phyloP scores from a whole-genome alignment of 2,329 filamentous ascomycete genomes.

The Diaporthe velutina region DNA sequence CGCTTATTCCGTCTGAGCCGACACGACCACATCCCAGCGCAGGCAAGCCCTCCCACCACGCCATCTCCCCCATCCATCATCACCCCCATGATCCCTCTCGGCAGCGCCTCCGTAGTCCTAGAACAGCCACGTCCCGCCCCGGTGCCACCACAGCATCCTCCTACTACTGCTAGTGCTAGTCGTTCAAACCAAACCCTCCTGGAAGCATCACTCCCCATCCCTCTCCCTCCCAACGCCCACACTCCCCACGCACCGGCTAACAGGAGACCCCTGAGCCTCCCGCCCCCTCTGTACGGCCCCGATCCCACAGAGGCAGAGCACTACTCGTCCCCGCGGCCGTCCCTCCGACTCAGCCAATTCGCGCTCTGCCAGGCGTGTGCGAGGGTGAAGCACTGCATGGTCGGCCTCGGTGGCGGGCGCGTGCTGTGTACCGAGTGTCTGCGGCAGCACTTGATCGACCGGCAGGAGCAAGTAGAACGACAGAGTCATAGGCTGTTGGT shows the following conservation, averaged over 20 bases:
- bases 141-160: neutral
- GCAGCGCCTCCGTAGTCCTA: neutral
- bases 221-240: neutral
- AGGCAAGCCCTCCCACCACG: neutral
- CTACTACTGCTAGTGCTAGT: neutral
- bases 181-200: neutral
- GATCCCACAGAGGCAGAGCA: neutral
- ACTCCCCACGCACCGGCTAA: neutral
- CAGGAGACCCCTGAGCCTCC: neutral
- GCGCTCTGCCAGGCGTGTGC: neutral
- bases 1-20: neutral
- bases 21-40: too few species aligned
- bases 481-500: neutral
- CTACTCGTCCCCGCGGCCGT: neutral
- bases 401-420: neutral
- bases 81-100: neutral
- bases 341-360: neutral
- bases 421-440: neutral
- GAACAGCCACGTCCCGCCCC: neutral
- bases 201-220: too few species aligned
- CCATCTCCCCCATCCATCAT: neutral
- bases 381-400: neutral
- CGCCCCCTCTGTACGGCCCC: neutral
- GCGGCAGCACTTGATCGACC: neutral
- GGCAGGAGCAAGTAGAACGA: neutral